These are phyloP conservation scores for Papilionanthe hybrid DNA, from an alignment of 116 monocot genomes.

Conservation along the genomic window DNA sequence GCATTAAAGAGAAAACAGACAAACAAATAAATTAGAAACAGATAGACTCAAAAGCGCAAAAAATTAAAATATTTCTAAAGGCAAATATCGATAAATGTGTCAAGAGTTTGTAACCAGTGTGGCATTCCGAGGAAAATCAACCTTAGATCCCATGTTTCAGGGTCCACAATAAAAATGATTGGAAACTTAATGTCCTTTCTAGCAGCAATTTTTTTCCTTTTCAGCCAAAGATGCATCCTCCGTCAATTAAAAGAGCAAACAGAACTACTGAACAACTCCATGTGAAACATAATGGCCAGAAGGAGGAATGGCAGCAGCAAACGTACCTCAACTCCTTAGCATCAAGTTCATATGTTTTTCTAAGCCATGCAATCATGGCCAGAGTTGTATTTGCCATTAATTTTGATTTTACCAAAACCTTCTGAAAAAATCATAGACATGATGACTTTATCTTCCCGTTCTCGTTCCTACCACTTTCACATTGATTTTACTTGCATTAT, in stretches of 20 bases:
- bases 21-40: neutral
- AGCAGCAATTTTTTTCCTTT: neutral
- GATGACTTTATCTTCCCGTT: neutral
- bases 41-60: neutral
- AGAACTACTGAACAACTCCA: neutral
- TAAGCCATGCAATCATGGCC: neutral
- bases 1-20: neutral
- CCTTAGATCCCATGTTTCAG: neutral
- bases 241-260: neutral
- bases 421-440: neutral
- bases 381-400: neutral
- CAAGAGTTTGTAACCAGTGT: neutral
- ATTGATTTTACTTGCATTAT: neutral
- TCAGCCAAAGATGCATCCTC: neutral
- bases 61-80: neutral
- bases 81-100: neutral
- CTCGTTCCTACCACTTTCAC: neutral
- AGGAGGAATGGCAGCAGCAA: neutral
- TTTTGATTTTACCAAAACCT: neutral
- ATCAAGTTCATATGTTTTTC: neutral
- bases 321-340: constrained; percentile 1
- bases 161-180: neutral
- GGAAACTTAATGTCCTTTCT: neutral
- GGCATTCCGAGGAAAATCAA: neutral
- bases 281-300: neutral